Evolutionary conservation across 164 flowering plant species (phyloP), one percentile per base, ranked within the genome.

Genomic region (Vitis labrusca): DNA sequence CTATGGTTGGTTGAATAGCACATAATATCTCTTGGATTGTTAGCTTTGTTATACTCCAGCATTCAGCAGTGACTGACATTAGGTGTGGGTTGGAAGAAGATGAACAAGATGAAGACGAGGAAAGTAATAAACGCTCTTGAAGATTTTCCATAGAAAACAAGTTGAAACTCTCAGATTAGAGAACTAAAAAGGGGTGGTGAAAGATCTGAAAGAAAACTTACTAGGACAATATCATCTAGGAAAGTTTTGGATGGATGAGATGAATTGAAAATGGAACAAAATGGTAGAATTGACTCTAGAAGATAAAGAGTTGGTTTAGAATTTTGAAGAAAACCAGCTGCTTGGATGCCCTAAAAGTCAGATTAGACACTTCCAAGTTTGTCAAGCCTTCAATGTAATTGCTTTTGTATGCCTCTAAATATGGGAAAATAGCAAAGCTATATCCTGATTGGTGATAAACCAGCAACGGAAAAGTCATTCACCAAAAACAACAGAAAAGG

Each of bases 1-100:
- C 76, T 23, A 71, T 10, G 19, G 71, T 71, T 49, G 85, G 85
- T 61, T 81, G 82, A 63, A 79, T 69, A 10, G 48, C 14, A 32
- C 59, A 61, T 50, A 80, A 30, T 12, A 80, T 74, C 52, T 81
- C 78, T 30, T 67, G 62, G 57, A 59, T 69, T 57, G 70, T 69
- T 63, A 69, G 17, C 58, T 80, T 80, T 52, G 80, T 78, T 19
- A 66, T 62, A 59, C 14, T 11, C 78, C 79, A 81, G 23, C 64
- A 58, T 49, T 73, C 80, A 15, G 10, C 68, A 69, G 67, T 77
- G 55, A 79, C 67, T 30, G 77, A 59, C 44, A 65, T 65, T 49
- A 76, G 75, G 4, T 61, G 15, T 51, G 51, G 63, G 16, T 44
- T 67, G 71, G 63, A 68, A 16, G 29, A 30, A 53, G 76, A 70